Conservation (phyloP, 306 rosid genomes). For the Lathyrus aphaca region DNA sequence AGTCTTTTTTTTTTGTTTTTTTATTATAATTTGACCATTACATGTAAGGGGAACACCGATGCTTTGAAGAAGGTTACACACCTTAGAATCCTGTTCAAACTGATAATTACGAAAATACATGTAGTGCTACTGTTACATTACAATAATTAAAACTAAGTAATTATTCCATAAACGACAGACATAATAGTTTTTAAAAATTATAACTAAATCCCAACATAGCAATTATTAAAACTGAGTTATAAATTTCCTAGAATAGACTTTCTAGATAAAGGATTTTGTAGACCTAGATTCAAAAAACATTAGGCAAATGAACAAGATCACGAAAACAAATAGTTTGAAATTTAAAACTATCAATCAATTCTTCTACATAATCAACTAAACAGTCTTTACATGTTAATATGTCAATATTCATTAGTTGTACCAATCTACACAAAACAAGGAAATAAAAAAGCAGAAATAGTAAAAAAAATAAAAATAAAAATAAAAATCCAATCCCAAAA, state of each 20-base stretch:
- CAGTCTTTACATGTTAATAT: neutral
- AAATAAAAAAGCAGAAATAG: neutral
- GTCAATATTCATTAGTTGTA: conserved; percentile 2
- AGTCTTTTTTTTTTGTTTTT: neutral
- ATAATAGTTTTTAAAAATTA: neutral
- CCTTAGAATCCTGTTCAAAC: neutral
- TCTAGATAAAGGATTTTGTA: neutral
- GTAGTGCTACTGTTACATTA: neutral
- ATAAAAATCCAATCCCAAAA: conserved; percentile 1
- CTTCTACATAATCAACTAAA: conserved; percentile 19
- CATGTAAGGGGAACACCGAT: neutral
- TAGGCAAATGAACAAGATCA: neutral
- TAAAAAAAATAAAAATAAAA: neutral
- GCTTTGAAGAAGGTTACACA: neutral
- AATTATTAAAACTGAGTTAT: neutral
- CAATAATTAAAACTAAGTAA: neutral
- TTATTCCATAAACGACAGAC: neutral
- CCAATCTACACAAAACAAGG: conserved; percentile 2
- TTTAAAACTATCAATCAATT: neutral
- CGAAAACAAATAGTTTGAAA: neutral
- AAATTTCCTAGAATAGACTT: neutral
- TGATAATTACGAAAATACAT: neutral
- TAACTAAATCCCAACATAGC: neutral
- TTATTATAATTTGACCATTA: too few species aligned
- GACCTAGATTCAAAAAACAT: neutral